Conservation (phyloP, 306 rosid species). For the Cucurbita argyrosperma region DNA sequence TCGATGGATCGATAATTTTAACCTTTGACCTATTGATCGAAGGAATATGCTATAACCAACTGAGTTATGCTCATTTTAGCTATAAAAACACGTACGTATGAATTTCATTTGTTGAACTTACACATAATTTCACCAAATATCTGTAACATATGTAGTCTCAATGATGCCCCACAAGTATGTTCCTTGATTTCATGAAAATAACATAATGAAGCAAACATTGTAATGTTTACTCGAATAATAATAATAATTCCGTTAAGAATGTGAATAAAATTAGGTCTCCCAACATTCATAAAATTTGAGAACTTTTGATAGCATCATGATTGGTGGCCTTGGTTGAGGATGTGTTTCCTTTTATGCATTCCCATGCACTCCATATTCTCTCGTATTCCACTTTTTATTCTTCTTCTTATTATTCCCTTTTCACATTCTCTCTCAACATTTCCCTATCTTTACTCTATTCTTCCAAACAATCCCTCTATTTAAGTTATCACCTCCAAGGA, state of each 20-base stretch:
- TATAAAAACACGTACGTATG: background rate
- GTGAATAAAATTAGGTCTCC: background rate
- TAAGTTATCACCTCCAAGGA: background rate
- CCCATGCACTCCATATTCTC: slow-evolving; percentile 5
- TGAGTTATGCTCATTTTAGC: too few species aligned
- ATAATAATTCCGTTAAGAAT: slow-evolving; percentile 4
- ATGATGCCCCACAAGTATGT: slow-evolving; percentile 18
- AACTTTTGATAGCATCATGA: slow-evolving; percentile 58
- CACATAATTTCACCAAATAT: too few species aligned
- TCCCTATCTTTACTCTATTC: background rate
- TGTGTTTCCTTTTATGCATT: background rate
- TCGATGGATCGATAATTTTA: too few species aligned
- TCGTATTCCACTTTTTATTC: background rate
- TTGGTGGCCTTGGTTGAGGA: slow-evolving; percentile 68
- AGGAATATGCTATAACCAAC: too few species aligned
- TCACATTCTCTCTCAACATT: background rate
- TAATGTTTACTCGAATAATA: slow-evolving; percentile 22
- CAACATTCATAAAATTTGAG: slow-evolving; percentile 9
- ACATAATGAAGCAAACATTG: slow-evolving; percentile 36
- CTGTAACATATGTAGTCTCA: too few species aligned
- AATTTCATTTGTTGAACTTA: background rate
- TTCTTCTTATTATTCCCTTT: background rate
- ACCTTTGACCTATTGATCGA: too few species aligned
- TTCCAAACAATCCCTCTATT: background rate
- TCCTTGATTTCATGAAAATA: slow-evolving; percentile 50